Evolutionary conservation across 768 basidiomycete species (phyloP).

Genomic region (Sarcodon sp.): DNA sequence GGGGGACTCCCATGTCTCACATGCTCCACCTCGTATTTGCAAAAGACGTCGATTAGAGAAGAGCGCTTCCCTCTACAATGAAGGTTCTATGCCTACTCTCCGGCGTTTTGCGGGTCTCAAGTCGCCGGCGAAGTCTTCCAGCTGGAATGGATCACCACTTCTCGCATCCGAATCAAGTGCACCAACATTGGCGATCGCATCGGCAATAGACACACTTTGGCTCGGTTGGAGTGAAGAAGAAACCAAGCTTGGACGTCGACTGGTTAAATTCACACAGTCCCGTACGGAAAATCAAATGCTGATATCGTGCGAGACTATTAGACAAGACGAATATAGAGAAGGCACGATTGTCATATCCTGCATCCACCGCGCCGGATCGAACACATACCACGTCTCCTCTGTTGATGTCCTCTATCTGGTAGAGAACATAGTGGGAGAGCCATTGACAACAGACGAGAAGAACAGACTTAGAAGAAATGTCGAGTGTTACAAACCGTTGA

Average conservation of each 20-base stretch:
- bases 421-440: conserved; percentile 60
- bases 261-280: conserved; percentile 75
- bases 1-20: too few relatives aligned
- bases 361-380: conserved; percentile 73
- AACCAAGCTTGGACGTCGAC: conserved; percentile 53
- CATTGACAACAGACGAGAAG: conserved; percentile 92
- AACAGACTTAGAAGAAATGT: conserved; percentile 91
- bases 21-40: too few relatives aligned
- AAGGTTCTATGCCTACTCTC: too few relatives aligned
- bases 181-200: conserved; percentile 37
- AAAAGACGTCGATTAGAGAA: too few relatives aligned
- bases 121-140: too few relatives aligned
- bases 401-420: conserved; percentile 94
- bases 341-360: conserved; percentile 84
- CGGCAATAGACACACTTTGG: conserved; percentile 42
- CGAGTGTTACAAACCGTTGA: conserved; percentile 83
- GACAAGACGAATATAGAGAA: conserved; percentile 59
- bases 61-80: too few relatives aligned
- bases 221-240: conserved; percentile 58
- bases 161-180: too few relatives aligned
- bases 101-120: too few relatives aligned
- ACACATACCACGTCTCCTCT: conserved; percentile 80
- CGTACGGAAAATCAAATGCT: conserved; percentile 69
- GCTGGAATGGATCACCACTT: too few relatives aligned
- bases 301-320: conserved; percentile 66